A percentile compares a stretch with the other conserved stretches of the same genome.
phyloP scores from a whole-genome alignment of 2,329 filamentous ascomycete genomes.

The Fusarium sublunatum region DNA sequence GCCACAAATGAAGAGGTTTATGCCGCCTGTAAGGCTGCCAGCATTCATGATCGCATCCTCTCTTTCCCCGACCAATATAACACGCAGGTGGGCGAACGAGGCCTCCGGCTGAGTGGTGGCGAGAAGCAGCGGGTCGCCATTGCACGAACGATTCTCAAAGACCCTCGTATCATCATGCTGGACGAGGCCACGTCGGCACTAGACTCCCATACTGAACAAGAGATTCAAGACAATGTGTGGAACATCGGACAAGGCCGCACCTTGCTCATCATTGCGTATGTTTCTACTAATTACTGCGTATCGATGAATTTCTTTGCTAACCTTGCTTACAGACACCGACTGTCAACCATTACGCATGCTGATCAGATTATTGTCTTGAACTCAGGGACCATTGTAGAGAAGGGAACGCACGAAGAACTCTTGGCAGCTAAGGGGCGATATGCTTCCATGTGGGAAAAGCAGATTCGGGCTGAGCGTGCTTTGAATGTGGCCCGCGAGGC shows the following conservation, averaged over 20 bases:
- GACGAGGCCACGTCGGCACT: conserved; percentile 94
- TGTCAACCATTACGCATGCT: conserved; percentile 87
- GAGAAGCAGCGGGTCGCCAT: conserved; percentile 96
- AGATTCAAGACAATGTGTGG: conserved; percentile 88
- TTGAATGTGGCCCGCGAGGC: conserved; percentile 52
- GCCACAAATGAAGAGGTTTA: conserved; percentile 86
- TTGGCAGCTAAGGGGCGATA: conserved; percentile 78
- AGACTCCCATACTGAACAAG: conserved; percentile 91
- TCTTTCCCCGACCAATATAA: conserved; percentile 88
- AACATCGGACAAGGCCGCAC: conserved; percentile 87
- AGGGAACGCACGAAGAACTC: conserved; percentile 82
- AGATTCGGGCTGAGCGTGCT: conserved; percentile 81
- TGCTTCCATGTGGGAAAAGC: conserved; percentile 88
- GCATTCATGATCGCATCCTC: conserved; percentile 92
- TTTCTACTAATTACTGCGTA: conserved; percentile 33
- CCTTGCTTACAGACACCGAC: conserved; percentile 68
- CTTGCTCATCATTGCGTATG: conserved; percentile 92
- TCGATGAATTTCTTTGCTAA: conserved; percentile 30
- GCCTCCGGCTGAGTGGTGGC: conserved; percentile 85
- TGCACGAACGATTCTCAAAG: conserved; percentile 90
- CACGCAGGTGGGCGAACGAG: conserved; percentile 91
- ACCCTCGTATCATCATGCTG: conserved; percentile 90
- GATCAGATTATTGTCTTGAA: conserved; percentile 86
- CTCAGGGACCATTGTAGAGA: conserved; percentile 80
- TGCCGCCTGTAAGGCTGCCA: conserved; percentile 84